Percentiles rank a stretch among this genome's conserved stretches.
These are phyloP conservation scores for Zoysia japonica DNA, from an alignment of 176 grass and related monocot genomes.

Conservation along the genomic window DNA sequence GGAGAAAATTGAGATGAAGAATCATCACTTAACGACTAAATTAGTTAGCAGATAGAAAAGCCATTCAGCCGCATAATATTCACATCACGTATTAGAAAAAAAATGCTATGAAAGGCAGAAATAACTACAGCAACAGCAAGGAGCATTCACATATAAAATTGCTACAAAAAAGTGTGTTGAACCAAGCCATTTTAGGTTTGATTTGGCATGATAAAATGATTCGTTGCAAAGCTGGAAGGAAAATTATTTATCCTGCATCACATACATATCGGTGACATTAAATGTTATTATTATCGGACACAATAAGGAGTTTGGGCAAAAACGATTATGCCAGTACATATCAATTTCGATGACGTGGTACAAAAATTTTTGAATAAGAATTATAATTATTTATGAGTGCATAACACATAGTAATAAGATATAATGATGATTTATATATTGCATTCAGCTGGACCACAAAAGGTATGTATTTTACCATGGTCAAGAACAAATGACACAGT, in stretches of 20 bases:
- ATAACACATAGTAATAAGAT: not conserved
- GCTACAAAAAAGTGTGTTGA: conserved; percentile 4
- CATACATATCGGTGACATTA: not conserved
- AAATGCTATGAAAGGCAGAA: not conserved
- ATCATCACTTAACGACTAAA: not conserved
- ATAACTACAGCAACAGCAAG: conserved; percentile 6
- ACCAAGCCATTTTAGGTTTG: not conserved
- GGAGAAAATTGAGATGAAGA: not conserved
- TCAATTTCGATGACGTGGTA: not conserved
- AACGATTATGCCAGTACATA: not conserved
- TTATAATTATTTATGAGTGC: not conserved
- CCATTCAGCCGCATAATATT: conserved; percentile 13
- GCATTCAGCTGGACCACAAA: not conserved
- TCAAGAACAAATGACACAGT: not conserved
- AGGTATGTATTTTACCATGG: not conserved
- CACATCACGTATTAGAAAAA: not conserved
- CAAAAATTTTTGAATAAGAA: conserved; percentile 2
- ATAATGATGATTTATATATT: conserved; percentile 11
- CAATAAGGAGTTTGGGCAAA: not conserved
- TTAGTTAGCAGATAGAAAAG: not conserved
- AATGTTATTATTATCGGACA: not conserved
- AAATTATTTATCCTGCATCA: not conserved
- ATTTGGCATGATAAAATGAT: conserved; percentile 1
- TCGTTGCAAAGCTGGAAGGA: not conserved
- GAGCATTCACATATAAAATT: conserved; percentile 1